These are phyloP conservation scores for Fusarium sp. DNA, from an alignment of 2,329 filamentous ascomycete species.

Conservation along the genomic window DNA sequence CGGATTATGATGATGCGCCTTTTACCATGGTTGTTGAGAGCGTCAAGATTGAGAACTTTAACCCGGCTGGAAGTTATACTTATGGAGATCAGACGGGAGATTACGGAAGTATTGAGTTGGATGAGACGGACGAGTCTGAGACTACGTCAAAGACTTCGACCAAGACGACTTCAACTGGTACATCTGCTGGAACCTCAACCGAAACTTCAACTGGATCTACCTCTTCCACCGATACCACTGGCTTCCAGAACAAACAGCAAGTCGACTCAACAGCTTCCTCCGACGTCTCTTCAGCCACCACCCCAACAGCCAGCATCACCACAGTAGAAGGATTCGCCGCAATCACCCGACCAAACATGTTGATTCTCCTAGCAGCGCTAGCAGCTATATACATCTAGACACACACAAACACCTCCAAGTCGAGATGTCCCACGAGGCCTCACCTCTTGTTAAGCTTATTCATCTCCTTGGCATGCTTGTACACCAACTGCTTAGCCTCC, in stretches of 20 bases:
- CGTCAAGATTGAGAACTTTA: constrained; percentile 59
- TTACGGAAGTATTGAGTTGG: constrained; percentile 42
- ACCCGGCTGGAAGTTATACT: constrained; percentile 50
- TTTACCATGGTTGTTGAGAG: constrained; percentile 69
- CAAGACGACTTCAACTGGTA: background rate
- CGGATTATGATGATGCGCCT: constrained; percentile 56
- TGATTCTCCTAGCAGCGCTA: constrained; percentile 11
- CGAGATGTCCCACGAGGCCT: background rate
- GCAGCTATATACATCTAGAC: constrained; percentile 7
- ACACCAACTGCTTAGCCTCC: constrained; percentile 58
- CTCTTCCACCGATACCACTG: background rate
- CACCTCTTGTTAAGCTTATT: constrained; percentile 42
- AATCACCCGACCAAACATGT: constrained; percentile 18
- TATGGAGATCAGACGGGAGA: constrained; percentile 44
- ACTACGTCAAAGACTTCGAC: background rate
- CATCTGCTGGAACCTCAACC: constrained; percentile 17
- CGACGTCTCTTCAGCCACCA: background rate
- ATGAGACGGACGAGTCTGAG: constrained; percentile 20
- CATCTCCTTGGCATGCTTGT: constrained; percentile 58
- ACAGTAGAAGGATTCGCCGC: constrained; percentile 2
- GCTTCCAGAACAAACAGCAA: constrained; percentile 28
- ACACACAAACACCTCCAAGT: background rate
- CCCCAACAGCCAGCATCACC: background rate
- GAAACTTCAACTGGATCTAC: background rate
- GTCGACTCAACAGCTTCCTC: background rate